Base-by-base conservation (phyloP, 495 filamentous ascomycete species). In the Neurospora discreta region DNA sequence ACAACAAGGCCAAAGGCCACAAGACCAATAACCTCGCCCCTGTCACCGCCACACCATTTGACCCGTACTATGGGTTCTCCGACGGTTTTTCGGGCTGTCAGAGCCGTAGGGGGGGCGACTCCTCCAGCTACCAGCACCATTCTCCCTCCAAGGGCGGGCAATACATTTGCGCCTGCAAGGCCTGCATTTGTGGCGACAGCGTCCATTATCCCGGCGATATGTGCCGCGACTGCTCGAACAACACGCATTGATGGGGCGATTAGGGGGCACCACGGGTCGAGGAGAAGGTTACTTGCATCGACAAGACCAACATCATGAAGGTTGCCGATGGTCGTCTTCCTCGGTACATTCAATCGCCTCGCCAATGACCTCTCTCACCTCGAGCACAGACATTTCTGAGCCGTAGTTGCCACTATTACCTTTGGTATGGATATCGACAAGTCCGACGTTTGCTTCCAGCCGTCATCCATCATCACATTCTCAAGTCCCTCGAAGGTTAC, bases 251-350 rank as follows among this genome's bases (percentile, higher is more conserved):
- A 65, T 6, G 52, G 2, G 52, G 52, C 11, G 15, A 18, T 15
- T 26, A 9, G 4, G 1, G 52, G 52, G 13, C 11, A 58, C 7
- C 10, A 30, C 10, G 5, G 33, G 15, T 0, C 3, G 52, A 65
- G 26, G 52, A 65, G 52, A 98, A 97, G 89, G 93, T 98, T 38
- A 98, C 94, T 74, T 97, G 94, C 83, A 97, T 99, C 78, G 96
- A 99, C 89, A 99, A 99, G 87, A 96, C 95, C 79, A 99, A 98
- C 86, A 99, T 99, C 85, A 99, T 99, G 95, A 98, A 99, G 88
- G 87, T 99, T 69, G 95, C 94, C 82, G 95, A 98, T 78, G 95
- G 95, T 84, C 90, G 33, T 99, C 72, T 99, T 99, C 90, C 91
- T 95, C 79, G 93, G 90, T 83, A 99, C 95, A 67, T 95, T 98